Evolutionary conservation across 2,329 filamentous ascomycete genomes (phyloP).

Genomic region (Fusarium mexicanum): DNA sequence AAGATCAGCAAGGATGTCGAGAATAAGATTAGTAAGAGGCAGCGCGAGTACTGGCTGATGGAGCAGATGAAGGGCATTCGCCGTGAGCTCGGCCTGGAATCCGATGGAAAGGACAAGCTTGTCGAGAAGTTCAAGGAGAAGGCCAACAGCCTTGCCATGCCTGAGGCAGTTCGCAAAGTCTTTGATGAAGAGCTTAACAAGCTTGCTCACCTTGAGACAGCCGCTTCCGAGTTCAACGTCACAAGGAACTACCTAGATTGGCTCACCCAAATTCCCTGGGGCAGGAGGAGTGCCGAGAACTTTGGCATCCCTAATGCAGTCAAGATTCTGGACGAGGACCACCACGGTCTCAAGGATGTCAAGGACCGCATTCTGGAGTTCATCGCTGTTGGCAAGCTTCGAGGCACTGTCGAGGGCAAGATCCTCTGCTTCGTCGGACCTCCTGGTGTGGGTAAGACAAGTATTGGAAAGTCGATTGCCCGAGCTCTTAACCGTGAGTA

Average conservation of each 20-base stretch:
- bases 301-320: slow-evolving; percentile 94
- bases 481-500: slow-evolving; percentile 94
- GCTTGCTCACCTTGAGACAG: slow-evolving; percentile 91
- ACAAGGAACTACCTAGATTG: slow-evolving; percentile 98
- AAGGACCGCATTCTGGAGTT: slow-evolving; percentile 99
- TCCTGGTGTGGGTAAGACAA: slow-evolving; percentile 97
- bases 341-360: slow-evolving; percentile 96
- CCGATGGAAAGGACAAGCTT: slow-evolving; percentile 97
- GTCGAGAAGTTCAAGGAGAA: slow-evolving; percentile 98
- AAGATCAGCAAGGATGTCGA: slow-evolving; percentile 99
- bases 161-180: slow-evolving; percentile 93
- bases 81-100: slow-evolving; percentile 93
- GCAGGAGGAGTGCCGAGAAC: slow-evolving; percentile 93
- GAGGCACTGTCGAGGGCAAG: slow-evolving; percentile 97
- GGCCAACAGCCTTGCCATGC: slow-evolving; percentile 93
- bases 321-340: slow-evolving; percentile 92
- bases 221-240: slow-evolving; percentile 97
- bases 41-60: slow-evolving; percentile 98
- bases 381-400: slow-evolving; percentile 96
- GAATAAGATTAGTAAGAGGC: slow-evolving; percentile 94
- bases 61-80: slow-evolving; percentile 99
- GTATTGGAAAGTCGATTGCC: slow-evolving; percentile 98
- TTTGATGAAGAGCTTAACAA: slow-evolving; percentile 99
- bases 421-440: slow-evolving; percentile 98
- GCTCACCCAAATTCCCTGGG: slow-evolving; percentile 98